Percentiles rank a stretch among this genome's conserved stretches.
These are phyloP conservation scores for Sisymbrium irio DNA, from an alignment of 345 rosid species.

Conservation along the genomic window DNA sequence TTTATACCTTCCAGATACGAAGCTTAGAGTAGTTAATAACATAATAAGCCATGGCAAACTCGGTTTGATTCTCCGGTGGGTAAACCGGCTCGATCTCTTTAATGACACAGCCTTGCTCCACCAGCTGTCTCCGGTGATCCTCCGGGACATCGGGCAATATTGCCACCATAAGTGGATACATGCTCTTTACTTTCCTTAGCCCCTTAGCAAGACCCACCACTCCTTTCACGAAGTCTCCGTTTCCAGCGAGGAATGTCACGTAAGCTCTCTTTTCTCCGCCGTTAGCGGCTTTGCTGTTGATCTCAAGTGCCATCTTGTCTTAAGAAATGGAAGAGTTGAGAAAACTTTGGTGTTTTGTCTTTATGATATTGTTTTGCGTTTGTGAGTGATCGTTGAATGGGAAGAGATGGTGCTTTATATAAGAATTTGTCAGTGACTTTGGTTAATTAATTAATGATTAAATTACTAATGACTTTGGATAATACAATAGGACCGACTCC, in stretches of 20 bases:
- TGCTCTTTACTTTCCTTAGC: slow-evolving; percentile 49
- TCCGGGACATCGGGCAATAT: slow-evolving; percentile 62
- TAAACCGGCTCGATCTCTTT: slow-evolving; percentile 58
- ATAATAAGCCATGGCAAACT: slow-evolving; percentile 72
- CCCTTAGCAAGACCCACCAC: slow-evolving; percentile 79
- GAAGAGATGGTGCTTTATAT: slow-evolving; percentile 20
- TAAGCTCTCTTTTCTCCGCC: slow-evolving; percentile 39
- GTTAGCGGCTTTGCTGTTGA: slow-evolving; percentile 17
- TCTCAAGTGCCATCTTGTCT: slow-evolving; percentile 29
- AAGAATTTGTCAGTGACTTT: slow-evolving; percentile 8
- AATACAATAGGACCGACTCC: slow-evolving; percentile 18
- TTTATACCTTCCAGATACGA: slow-evolving; percentile 75
- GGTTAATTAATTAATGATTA: slow-evolving; percentile 8
- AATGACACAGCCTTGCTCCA: slow-evolving; percentile 59
- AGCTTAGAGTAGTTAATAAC: slow-evolving; percentile 83
- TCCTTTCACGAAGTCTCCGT: slow-evolving; percentile 64
- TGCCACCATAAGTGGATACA: slow-evolving; percentile 65
- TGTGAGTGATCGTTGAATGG: slow-evolving; percentile 15
- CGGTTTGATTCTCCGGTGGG: slow-evolving; percentile 71
- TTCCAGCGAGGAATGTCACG: slow-evolving; percentile 67
- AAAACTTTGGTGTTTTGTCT: slow-evolving; percentile 1
- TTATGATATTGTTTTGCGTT: not conserved
- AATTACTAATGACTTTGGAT: not conserved
- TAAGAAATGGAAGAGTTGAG: not conserved
- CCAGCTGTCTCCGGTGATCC: slow-evolving; percentile 54